Evolutionary conservation across 768 basidiomycete genomes (phyloP), one percentile per base, ranked within the genome.

Genomic region (Clitopilus hobsonii): DNA sequence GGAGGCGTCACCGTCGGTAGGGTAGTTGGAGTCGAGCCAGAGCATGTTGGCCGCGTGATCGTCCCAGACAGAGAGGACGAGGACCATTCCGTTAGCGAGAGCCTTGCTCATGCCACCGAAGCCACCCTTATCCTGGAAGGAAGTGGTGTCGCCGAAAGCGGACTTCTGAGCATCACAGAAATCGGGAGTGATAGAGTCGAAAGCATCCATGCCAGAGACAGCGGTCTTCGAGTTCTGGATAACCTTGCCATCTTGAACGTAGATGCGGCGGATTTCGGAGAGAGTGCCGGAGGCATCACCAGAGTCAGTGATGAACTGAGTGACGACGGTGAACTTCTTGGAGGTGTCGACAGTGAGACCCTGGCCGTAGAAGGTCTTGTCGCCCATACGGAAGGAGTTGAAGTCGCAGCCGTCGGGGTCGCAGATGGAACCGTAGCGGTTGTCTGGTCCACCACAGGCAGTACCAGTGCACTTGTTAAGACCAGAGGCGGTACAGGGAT

Each of bases 341-440:
- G 56, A 70, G 64, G 80, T 83, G 72, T 82, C 76, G 65, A 83
- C 74, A 53, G 71, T 78, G 63, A 64, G 59, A 56, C 74, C 75
- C 22, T 64, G 62, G 38, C 82, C 82, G 63, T 74, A 73, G 76
- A 81, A 83, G 52, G 64, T 56, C 54, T 58, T 62, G 62, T 67
- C 63, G 29, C 81, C 80, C 76, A 78, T 72, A 63, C 81, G 80
- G 74, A 63, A 84, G 25, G 82, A 79, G 78, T 82, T 83, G 76
- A 81, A 83, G 62, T 83, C 82, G 67, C 82, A 83, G 38, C 82
- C 81, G 58, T 79, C 79, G 58, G 72, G 70, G 67, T 83, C 81
- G 67, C 82, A 83, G 41, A 77, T 63, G 45, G 74, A 74, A 58
- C 63, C 67, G 65, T 75, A 72, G 54, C 78, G 68, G 59, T 68